A percentile compares a stretch with the other conserved stretches of the same genome.
These are phyloP conservation scores for Aegilops longissima DNA, from an alignment of 176 grass and related monocot genomes.

Conservation along the genomic window DNA sequence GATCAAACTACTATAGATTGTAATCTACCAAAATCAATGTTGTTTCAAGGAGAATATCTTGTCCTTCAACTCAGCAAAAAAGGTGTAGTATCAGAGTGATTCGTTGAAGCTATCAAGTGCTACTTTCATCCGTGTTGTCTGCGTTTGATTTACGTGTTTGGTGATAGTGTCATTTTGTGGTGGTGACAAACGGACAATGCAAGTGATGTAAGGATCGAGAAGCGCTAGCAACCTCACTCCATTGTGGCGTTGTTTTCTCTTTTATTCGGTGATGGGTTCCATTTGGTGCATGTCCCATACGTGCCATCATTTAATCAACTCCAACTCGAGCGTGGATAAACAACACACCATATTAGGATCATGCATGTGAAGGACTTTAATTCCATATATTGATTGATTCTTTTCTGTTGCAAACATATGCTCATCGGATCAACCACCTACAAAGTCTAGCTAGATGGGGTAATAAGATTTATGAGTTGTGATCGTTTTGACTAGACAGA, in stretches of 20 bases:
- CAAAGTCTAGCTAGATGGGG: neutral
- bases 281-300: slow-evolving; percentile 27
- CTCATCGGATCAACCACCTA: neutral
- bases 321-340: neutral
- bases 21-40: neutral
- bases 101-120: neutral
- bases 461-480: neutral
- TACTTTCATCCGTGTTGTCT: neutral
- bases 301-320: slow-evolving; percentile 10
- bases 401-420: neutral
- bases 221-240: slow-evolving; percentile 8
- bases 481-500: neutral
- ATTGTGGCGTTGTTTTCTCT: slow-evolving; percentile 1
- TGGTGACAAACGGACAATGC: neutral
- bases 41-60: neutral
- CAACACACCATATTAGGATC: neutral
- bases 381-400: neutral
- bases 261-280: slow-evolving; percentile 26
- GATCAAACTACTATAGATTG: neutral
- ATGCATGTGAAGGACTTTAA: neutral
- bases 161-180: neutral
- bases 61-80: neutral
- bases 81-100: neutral
- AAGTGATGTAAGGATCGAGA: neutral
- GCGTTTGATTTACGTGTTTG: neutral